Base-by-base conservation (phyloP, 768 basidiomycete genomes). In the Ephemerocybe angulata region DNA sequence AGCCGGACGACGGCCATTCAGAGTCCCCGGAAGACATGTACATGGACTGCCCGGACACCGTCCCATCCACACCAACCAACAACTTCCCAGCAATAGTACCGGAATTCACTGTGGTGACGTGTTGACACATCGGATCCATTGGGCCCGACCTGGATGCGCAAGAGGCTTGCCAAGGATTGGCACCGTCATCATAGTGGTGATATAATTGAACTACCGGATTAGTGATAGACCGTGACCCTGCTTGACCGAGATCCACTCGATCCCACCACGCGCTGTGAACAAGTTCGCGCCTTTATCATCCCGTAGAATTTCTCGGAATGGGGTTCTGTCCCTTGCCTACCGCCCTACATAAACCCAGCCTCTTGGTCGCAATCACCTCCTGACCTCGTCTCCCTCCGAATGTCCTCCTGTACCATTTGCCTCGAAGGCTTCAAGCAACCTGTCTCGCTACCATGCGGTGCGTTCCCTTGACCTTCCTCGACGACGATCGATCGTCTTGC, bases 391-490 rank as follows among this genome's bases (percentile, higher is more conserved):
- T 44, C 42, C 33, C 31, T 33, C 13, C 21, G 28, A 41, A 80
- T 82, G 82, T 70, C 75, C 31, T 70, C 76, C 30, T 87, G 86
- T 66, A 74, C 76, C 53, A 84, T 87, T 59, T 88, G 86, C 64
- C 72, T 82, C 22, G 82, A 85, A 38, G 64, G 67, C 6, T 65
- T 82, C 50, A 79, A 78, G 29, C 74, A 65, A 28, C 86, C 86
- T 1, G 81, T 84, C 3, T 78, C 78, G 11, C 61, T 85, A 1
- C 85, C 86, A 37, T 88, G 86, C 65, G 86, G 86, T 87, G 61
- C 52, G 81, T 63, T 15, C 15, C 28, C 41, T 27, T 56, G n/a
- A n/a, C n/a, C 22, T 29, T 21, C 41, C 27, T 52, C 42, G 13
- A 31, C 28, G n/a, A n/a, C n/a, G n/a, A n/a, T 35, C 25, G 38